Conservation (phyloP, 768 basidiomycete species). For the Chalciporus sphaerocephalus region DNA sequence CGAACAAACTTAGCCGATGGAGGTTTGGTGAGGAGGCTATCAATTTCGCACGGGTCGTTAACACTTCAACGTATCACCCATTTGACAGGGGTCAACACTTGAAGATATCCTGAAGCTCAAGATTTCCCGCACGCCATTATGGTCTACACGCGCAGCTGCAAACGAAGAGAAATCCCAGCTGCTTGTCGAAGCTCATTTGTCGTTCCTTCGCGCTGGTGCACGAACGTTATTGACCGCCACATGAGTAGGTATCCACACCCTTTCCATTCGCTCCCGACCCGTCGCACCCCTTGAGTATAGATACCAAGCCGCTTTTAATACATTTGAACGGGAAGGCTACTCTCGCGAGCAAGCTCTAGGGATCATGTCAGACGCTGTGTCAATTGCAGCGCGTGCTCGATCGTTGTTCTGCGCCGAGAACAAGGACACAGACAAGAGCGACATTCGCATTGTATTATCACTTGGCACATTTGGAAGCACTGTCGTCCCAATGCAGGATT, state of each 20-base stretch:
- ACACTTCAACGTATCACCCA: too few relatives aligned
- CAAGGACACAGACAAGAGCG: slow-evolving; percentile 9
- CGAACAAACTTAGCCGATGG: slow-evolving; percentile 38
- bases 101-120: slow-evolving; percentile 47
- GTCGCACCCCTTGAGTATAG: slow-evolving; percentile 32
- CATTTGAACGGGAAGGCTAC: slow-evolving; percentile 52
- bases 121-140: slow-evolving; percentile 54
- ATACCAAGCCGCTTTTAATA: slow-evolving; percentile 60
- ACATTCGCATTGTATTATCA: slow-evolving; percentile 57
- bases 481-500: slow-evolving; percentile 64
- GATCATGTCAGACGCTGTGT: slow-evolving; percentile 52
- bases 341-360: slow-evolving; percentile 37
- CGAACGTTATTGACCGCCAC: slow-evolving; percentile 65
- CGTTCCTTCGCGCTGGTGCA: slow-evolving; percentile 63
- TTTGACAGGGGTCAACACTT: slow-evolving; percentile 65
- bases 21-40: slow-evolving; percentile 48
- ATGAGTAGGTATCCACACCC: slow-evolving; percentile 33
- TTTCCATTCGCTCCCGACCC: not conserved
- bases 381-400: slow-evolving; percentile 47
- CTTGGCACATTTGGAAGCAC: slow-evolving; percentile 74
- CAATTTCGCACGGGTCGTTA: too few relatives aligned
- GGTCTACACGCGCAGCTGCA: slow-evolving; percentile 63
- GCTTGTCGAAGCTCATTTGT: slow-evolving; percentile 55
- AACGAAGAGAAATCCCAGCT: slow-evolving; percentile 42
- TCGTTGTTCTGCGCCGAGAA: slow-evolving; percentile 30